Percentiles rank a stretch among this genome's conserved stretches.
These are phyloP conservation scores for Plasmodium cynomolgi DNA, from an alignment of 169 alveolate genomes.

Conservation along the genomic window DNA sequence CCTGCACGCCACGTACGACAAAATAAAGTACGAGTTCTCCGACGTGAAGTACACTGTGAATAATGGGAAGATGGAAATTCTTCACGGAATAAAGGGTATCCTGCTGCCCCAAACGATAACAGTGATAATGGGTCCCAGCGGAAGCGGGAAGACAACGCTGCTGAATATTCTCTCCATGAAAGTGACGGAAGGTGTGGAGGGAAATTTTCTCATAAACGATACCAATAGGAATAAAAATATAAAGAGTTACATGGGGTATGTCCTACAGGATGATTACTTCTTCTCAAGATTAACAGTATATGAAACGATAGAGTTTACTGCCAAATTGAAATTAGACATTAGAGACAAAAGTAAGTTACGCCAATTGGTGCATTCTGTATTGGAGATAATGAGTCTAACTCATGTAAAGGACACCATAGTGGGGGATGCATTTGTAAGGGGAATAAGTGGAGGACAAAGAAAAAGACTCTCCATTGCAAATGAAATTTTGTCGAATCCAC, in stretches of 20 bases:
- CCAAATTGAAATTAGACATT: slow-evolving; percentile 78
- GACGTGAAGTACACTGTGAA: slow-evolving; percentile 50
- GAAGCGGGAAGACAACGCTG: slow-evolving; percentile 86
- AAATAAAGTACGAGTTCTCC: slow-evolving; percentile 56
- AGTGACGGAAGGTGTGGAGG: slow-evolving; percentile 62
- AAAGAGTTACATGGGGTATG: slow-evolving; percentile 72
- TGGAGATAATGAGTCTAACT: slow-evolving; percentile 78
- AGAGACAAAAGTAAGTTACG: slow-evolving; percentile 73
- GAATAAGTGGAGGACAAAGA: slow-evolving; percentile 88
- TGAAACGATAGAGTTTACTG: slow-evolving; percentile 80
- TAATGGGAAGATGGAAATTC: slow-evolving; percentile 51
- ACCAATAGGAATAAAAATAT: slow-evolving; percentile 1
- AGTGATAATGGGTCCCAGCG: slow-evolving; percentile 83
- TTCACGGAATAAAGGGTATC: slow-evolving; percentile 51
- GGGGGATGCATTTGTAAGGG: slow-evolving; percentile 81
- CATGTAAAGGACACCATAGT: slow-evolving; percentile 80
- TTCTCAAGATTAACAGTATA: slow-evolving; percentile 79
- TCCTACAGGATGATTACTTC: slow-evolving; percentile 77
- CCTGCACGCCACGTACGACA: not conserved
- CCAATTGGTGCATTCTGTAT: slow-evolving; percentile 74
- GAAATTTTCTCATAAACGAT: slow-evolving; percentile 38
- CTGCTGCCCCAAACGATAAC: slow-evolving; percentile 67
- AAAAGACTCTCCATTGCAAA: slow-evolving; percentile 88
- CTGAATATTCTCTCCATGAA: slow-evolving; percentile 78
- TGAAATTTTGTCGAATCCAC: slow-evolving; percentile 88